These are phyloP conservation scores for Mrakiaceae sp. DNA, from an alignment of 1,284 basidiomycete species.

Conservation along the genomic window DNA sequence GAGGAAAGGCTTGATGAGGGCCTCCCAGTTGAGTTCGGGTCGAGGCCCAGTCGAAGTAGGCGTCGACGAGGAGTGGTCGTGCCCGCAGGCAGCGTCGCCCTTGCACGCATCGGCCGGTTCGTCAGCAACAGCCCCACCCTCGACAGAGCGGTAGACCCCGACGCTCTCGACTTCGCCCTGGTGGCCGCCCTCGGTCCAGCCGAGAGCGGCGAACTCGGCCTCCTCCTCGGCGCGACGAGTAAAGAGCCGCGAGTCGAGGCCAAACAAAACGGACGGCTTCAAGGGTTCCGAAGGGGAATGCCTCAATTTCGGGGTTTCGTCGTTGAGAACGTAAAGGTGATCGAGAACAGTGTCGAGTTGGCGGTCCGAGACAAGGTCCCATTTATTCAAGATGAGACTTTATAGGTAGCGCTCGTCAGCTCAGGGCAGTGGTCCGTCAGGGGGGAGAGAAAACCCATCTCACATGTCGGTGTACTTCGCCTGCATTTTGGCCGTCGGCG, in stretches of 20 bases:
- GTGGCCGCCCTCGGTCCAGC: constrained; percentile 21
- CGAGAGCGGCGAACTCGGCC: constrained; percentile 23
- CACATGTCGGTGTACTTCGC: constrained; percentile 77
- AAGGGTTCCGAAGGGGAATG: constrained; percentile 32
- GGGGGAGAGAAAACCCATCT: too few relatives aligned
- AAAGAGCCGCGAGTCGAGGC: constrained; percentile 68
- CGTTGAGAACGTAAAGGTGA: constrained; percentile 77
- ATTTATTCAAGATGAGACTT: constrained; percentile 72
- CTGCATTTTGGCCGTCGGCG: constrained; percentile 55
- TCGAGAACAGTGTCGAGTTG: constrained; percentile 69
- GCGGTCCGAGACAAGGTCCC: constrained; percentile 62
- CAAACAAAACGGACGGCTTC: constrained; percentile 63
- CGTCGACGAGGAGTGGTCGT: constrained; percentile 4
- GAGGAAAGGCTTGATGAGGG: constrained; percentile 39
- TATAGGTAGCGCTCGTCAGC: too few relatives aligned
- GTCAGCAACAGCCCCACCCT: constrained; percentile 15
- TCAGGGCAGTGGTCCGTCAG: too few relatives aligned
- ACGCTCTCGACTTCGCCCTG: constrained; percentile 74
- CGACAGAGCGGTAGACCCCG: constrained; percentile 45
- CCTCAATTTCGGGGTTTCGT: constrained; percentile 68
- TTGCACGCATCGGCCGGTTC: constrained; percentile 20
- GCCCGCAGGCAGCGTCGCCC: constrained; percentile 24
- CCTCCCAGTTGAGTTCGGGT: constrained; percentile 28
- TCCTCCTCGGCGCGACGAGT: constrained; percentile 30
- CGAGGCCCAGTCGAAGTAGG: constrained; percentile 15